Percentiles rank a stretch among this genome's conserved stretches.
These are phyloP conservation scores for Coniferiporia sulphurascens DNA, from an alignment of 1,284 basidiomycete genomes.

Conservation along the genomic window DNA sequence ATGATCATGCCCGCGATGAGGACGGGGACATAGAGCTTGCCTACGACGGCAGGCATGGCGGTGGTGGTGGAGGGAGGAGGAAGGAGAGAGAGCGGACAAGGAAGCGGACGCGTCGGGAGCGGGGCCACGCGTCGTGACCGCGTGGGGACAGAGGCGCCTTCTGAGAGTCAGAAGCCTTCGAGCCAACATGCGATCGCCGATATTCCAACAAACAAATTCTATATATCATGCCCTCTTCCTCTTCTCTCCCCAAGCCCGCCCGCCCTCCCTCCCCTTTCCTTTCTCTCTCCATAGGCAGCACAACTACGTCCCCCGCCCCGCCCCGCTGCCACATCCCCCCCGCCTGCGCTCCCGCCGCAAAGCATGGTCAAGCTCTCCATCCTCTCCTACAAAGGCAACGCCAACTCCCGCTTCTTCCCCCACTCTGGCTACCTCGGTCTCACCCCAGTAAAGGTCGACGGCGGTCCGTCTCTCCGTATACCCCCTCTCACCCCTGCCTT, in stretches of 20 bases:
- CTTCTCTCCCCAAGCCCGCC: constrained; percentile 8
- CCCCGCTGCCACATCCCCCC: constrained; percentile 30
- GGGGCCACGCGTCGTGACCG: constrained; percentile 14
- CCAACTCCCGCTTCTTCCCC: constrained; percentile 68
- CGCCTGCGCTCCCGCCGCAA: constrained; percentile 23
- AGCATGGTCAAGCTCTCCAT: constrained; percentile 63
- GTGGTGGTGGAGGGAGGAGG: constrained; percentile 41
- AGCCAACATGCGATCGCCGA: too few relatives aligned
- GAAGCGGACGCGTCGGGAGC: constrained; percentile 8
- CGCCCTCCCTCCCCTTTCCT: constrained; percentile 6
- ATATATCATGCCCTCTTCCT: constrained; percentile 8
- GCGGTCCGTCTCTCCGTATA: constrained; percentile 43
- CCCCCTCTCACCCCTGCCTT: constrained; percentile 9
- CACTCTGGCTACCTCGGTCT: constrained; percentile 73
- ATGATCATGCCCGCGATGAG: constrained; percentile 77
- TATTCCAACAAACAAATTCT: background rate
- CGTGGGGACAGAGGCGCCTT: background rate
- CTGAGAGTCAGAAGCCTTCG: background rate
- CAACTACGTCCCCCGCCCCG: constrained; percentile 26
- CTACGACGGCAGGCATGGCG: constrained; percentile 1
- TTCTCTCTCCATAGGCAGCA: background rate
- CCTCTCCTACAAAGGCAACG: constrained; percentile 56
- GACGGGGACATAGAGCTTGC: constrained; percentile 35
- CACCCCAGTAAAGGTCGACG: constrained; percentile 72
- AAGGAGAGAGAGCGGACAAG: constrained; percentile 22